phyloP scores from a whole-genome alignment of 768 basidiomycete species.

The Pisolithus tinctorius region DNA sequence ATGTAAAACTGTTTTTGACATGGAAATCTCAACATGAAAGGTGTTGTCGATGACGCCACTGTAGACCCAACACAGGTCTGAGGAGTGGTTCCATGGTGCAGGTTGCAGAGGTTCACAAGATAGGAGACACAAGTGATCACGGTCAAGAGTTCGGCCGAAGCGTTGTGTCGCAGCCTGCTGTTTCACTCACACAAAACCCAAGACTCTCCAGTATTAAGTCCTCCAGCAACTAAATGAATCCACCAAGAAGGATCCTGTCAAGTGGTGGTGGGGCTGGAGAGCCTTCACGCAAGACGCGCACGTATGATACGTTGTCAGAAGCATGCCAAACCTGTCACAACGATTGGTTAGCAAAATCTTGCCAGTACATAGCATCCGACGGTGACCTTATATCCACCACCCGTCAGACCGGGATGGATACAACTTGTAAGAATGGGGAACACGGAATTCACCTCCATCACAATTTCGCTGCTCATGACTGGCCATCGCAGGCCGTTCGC shows the following conservation, averaged over 20 bases:
- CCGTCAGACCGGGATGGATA: not conserved
- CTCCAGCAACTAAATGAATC: constrained; percentile 29
- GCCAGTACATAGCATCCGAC: not conserved
- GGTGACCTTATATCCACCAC: not conserved
- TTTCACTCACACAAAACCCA: constrained; percentile 13
- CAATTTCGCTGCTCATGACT: constrained; percentile 40
- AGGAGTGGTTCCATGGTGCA: no score
- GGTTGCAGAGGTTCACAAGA: no score
- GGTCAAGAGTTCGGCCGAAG: no score
- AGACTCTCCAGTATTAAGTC: constrained; percentile 30
- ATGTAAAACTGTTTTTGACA: no score
- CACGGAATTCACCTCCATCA: constrained; percentile 33
- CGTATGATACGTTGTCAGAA: constrained; percentile 28
- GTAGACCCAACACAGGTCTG: no score
- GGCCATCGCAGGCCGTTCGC: constrained; percentile 36
- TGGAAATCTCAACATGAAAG: no score
- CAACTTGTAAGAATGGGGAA: not conserved
- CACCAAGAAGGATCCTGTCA: constrained; percentile 27
- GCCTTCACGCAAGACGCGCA: constrained; percentile 41
- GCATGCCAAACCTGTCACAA: constrained; percentile 37
- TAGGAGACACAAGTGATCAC: no score
- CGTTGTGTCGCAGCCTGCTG: not conserved
- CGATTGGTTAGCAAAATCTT: not conserved
- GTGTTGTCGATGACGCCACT: no score
- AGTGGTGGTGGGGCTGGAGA: constrained; percentile 27